A percentile compares a stretch with the other conserved stretches of the same genome.
These are phyloP conservation scores for Candida patagonica DNA, from an alignment of 805 yeast genomes.

Conservation along the genomic window DNA sequence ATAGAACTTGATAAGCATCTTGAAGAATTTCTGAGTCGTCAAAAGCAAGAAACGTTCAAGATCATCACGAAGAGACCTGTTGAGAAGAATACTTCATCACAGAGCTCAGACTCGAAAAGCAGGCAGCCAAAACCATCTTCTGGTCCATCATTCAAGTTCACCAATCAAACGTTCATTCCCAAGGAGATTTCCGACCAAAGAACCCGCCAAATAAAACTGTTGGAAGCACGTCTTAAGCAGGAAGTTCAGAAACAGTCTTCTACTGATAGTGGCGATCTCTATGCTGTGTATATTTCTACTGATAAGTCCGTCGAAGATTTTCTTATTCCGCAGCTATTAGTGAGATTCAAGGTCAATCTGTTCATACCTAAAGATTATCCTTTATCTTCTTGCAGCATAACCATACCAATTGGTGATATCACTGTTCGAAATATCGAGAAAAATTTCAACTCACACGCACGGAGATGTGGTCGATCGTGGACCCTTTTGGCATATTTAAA, in stretches of 20 bases:
- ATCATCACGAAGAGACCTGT: slow-evolving; percentile 31
- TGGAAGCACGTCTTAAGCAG: slow-evolving; percentile 12
- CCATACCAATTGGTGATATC: slow-evolving; percentile 12
- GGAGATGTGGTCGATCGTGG: slow-evolving; percentile 11
- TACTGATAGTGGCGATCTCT: slow-evolving; percentile 5
- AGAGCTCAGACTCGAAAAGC: not conserved
- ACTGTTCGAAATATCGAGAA: slow-evolving; percentile 13
- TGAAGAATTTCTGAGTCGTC: slow-evolving; percentile 49
- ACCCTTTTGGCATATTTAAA: slow-evolving; percentile 16
- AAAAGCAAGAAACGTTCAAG: slow-evolving; percentile 53
- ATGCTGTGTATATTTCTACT: slow-evolving; percentile 11
- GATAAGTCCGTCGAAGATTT: slow-evolving; percentile 8
- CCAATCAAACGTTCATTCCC: slow-evolving; percentile 14
- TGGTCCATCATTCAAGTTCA: slow-evolving; percentile 1
- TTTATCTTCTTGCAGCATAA: slow-evolving; percentile 13
- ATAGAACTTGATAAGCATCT: slow-evolving; percentile 47
- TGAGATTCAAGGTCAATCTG: slow-evolving; percentile 10
- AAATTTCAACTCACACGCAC: slow-evolving; percentile 19
- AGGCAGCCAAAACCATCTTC: slow-evolving; percentile 1
- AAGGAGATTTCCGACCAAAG: slow-evolving; percentile 13
- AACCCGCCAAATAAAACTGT: slow-evolving; percentile 13
- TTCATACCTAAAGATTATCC: slow-evolving; percentile 17
- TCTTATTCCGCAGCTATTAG: slow-evolving; percentile 11
- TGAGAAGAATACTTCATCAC: not conserved
- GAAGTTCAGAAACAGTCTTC: slow-evolving; percentile 5